Percentiles rank a stretch among this genome's conserved stretches.
Conservation (phyloP, 768 basidiomycete species). For the Lyophyllum semitale region DNA sequence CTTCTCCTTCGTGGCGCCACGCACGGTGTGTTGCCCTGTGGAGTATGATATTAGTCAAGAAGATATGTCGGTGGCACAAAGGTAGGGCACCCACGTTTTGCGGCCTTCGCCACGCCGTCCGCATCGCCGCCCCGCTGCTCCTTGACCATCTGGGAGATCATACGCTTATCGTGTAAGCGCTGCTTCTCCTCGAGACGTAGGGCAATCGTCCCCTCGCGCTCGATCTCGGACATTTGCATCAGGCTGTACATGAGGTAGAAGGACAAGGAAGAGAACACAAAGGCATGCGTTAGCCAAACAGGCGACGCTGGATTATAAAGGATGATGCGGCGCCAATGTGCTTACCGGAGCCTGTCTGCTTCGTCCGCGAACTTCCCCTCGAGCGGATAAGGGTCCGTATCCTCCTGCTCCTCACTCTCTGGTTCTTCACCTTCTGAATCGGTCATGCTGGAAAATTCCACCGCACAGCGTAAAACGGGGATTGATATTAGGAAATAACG, state of each 20-base stretch:
- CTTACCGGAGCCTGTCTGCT: slow-evolving; percentile 79
- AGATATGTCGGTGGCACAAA: neutral
- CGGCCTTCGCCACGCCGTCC: slow-evolving; percentile 69
- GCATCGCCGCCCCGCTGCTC: slow-evolving; percentile 55
- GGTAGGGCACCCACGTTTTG: slow-evolving; percentile 61
- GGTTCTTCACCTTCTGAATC: slow-evolving; percentile 57
- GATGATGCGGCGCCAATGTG: slow-evolving; percentile 20
- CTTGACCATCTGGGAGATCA: slow-evolving; percentile 74
- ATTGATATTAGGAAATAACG: slow-evolving; percentile 10
- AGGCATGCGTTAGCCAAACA: slow-evolving; percentile 24
- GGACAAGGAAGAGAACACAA: slow-evolving; percentile 17
- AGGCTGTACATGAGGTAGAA: slow-evolving; percentile 51
- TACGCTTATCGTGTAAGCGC: slow-evolving; percentile 66
- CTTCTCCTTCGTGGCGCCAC: slow-evolving; percentile 82
- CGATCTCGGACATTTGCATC: slow-evolving; percentile 79
- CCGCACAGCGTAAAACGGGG: slow-evolving; percentile 15
- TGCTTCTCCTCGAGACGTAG: slow-evolving; percentile 81
- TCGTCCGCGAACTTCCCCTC: slow-evolving; percentile 92
- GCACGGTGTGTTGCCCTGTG: slow-evolving; percentile 70
- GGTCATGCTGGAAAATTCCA: slow-evolving; percentile 30
- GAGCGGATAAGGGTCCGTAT: slow-evolving; percentile 75
- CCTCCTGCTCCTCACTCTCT: slow-evolving; percentile 65
- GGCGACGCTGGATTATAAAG: slow-evolving; percentile 25
- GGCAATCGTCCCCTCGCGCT: slow-evolving; percentile 85
- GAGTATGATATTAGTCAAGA: neutral